Conservation (phyloP, 2,329 filamentous ascomycete species). For the Claviceps paspali region DNA sequence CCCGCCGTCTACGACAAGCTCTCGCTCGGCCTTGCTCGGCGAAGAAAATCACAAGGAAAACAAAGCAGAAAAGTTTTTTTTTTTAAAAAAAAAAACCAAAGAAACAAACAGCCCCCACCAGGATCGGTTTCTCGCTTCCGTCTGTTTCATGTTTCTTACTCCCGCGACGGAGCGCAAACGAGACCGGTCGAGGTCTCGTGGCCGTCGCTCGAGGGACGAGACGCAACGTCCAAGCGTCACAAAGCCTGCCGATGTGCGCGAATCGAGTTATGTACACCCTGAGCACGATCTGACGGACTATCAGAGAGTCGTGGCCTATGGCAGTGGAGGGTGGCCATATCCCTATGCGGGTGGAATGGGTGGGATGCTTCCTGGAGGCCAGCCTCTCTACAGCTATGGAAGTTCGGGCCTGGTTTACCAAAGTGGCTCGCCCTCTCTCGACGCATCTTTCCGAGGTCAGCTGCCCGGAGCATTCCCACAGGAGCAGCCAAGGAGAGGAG, state of each 20-base stretch:
- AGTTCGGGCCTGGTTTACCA: conserved; percentile 18
- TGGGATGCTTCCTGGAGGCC: conserved; percentile 21
- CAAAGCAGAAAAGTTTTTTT: too few species aligned
- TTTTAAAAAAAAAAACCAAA: neutral
- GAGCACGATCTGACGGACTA: conserved; percentile 28
- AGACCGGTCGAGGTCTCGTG: conserved; percentile 29
- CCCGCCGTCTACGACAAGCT: too few species aligned
- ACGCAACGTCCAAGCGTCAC: conserved; percentile 15
- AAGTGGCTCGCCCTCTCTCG: conserved; percentile 18
- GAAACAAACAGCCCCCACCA: neutral
- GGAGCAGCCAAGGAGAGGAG: conserved; percentile 12
- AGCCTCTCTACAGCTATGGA: conserved; percentile 26
- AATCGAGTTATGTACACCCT: conserved; percentile 26
- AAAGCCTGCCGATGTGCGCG: conserved; percentile 24
- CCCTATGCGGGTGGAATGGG: conserved; percentile 23
- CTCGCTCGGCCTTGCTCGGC: too few species aligned
- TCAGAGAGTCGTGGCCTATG: conserved; percentile 17
- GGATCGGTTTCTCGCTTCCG: neutral
- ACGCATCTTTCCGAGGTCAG: conserved; percentile 20
- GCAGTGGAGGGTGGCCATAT: conserved; percentile 20
- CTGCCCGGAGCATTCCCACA: conserved; percentile 20
- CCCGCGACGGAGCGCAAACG: conserved; percentile 29
- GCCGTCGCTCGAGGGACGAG: conserved; percentile 18
- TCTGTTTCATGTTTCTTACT: conserved; percentile 32
- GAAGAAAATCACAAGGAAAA: too few species aligned